Evolutionary conservation across 257 asterid species (phyloP), one percentile per base, ranked within the genome.

Genomic region (Solanum appendiculatum): DNA sequence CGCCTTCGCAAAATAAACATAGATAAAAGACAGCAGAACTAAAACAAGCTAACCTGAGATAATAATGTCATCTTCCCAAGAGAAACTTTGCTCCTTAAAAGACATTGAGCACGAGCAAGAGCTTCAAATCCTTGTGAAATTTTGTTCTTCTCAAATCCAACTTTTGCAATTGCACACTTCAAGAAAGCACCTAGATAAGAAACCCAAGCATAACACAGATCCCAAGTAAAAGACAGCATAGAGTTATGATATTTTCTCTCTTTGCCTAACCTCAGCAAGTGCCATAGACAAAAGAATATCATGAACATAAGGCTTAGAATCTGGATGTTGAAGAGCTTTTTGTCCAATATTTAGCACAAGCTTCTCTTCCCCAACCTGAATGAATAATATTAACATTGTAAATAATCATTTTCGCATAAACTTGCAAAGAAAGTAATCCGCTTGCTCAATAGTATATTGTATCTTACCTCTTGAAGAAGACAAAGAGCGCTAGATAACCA

Each of bases 121-220:
- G 99, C 99, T 93, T 97, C 99, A 93, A 97, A 97, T 85, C 99
- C 99, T 92, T 92, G 96, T 86, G 99, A 91, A 85, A 97, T 93
- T 85, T 95, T 93, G 94, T 95, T 93, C 96, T 93, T 97, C 95
- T 94, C 98, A 58, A 97, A 96, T 23, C 98, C 93, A 92, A 51
- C 90, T 92, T 94, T 97, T 40, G 99, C 99, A 88, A 93, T 95
- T 84, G 97, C 96, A 94, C 99, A 97, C 99, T 97, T 93, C 96
- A 96, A 94, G 94, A 97, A 93, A 95, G 91, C 91, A 89, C 94
- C 94, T 88, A 92, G 89, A 89, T 96, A 93, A 97, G 98, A 90
- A 92, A 91, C 88, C 85, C 94, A 89, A 88, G 94, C 92, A 94
- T 89, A 93, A 90, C 94, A 94, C 92, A 92, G 89, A 90, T 90